Evolutionary conservation across 495 filamentous ascomycete species (phyloP), one percentile per base, ranked within the genome.

Genomic region (Lasiosphaeria ovina): DNA sequence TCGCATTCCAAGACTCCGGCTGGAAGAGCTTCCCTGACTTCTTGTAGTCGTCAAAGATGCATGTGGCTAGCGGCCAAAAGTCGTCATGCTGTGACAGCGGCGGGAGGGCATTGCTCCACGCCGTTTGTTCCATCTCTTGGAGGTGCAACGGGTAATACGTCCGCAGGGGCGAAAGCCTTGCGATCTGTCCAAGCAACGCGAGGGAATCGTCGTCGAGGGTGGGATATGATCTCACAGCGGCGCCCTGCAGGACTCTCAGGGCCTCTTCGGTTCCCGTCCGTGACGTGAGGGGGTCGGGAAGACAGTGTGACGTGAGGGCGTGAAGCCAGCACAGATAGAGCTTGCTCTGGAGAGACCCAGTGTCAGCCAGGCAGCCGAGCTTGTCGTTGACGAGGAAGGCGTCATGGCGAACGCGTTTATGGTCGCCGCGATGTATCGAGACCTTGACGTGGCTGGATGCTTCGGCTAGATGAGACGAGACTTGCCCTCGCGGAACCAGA

Each of bases 201-300:
- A 76, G 52, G 50, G 85, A 73, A 6, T 74, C 72, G 0, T 58
- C 7, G 4, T 69, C 61, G 3, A 88, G 71, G 4, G 58, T 60
- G 8, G 68, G 64, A 49, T 85, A 87, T 1, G 85, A 88, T 52
- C 75, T 64, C 0, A 83, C 62, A 1, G 81, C 71, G 33, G 81
- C 80, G 3, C 77, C 80, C 1, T 61, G 58, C 10, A 89, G 73
- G 24, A 82, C 77, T 0, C 62, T 58, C 3, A 90, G 65, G 0
- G 81, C 77, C 62, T 88, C 75, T 59, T 90, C 87, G 0, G 85
- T 89, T 0, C 88, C 88, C 3, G 85, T 89, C 34, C 70, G 75
- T 0, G 63, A 57, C 0, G 83, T 87, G 0, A 90, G 67, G 0
- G 76, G 73, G 62, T 91, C 88, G 0, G 82, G 78, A 1, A 89